Base-by-base conservation (phyloP, 345 rosid species). In the Nephelium lappaceum region DNA sequence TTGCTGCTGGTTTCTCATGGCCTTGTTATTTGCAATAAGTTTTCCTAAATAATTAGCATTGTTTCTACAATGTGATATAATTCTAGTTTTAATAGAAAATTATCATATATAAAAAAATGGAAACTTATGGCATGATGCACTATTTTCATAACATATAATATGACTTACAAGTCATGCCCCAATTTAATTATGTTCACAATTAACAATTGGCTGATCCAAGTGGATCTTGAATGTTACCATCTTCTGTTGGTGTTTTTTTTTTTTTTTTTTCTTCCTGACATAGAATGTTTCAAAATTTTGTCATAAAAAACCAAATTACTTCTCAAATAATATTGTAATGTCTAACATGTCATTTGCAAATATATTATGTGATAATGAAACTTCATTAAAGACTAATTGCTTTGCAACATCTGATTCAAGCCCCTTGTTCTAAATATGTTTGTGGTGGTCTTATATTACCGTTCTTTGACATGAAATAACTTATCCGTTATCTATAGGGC, bases 401-500 rank as follows among this genome's bases (percentile, higher is more conserved):
- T 5, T 39, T 15, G 21, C 4, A 21, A 41, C 2, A 9, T 8
- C 42, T 27, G 12, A 7, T 66, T 63, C 11, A 62, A 65, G 72
- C 11, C 24, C 45, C 24, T 67, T 21, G 11, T 43, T 49, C 8
- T 12, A 31, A 27, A 14, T 39, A 27, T 21, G 18, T 43, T 31
- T 67, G 36, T 9, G 6, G 18, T 42, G 42, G 5, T 9, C 62
- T 49, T 75, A 5, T 18, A 4, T 51, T 16, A 39, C 41, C 36
- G 39, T 21, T 6, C 6, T n/a, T 53, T 21, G 7, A 53, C 12
- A 42, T 47, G 43, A 72, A 19, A 8, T 11, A 18, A 55, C 15
- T 6, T 16, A 57, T 16, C 72, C 42, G 8, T 18, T 42, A 3
- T 84, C 69, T 55, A 64, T 82, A 95, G 99, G 98, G 96, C 8